Evolutionary conservation across 2,329 filamentous ascomycete genomes (phyloP).

Genomic region (Exophiala lecanii-corni): DNA sequence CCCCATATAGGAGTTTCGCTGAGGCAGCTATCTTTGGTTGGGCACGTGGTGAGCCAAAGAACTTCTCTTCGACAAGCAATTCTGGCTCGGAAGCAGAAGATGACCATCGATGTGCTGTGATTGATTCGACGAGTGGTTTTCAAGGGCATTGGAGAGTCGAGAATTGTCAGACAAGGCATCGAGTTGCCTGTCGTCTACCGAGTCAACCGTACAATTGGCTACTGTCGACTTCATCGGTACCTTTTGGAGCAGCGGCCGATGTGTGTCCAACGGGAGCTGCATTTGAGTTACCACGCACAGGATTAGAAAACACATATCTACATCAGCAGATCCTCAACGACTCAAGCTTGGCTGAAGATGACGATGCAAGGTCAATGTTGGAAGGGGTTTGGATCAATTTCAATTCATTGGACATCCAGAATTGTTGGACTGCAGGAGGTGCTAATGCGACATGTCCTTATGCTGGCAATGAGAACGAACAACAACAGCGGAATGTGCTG

Average conservation of each 20-base stretch:
- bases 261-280: slow-evolving; percentile 47
- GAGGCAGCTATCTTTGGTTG: slow-evolving; percentile 57
- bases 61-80: slow-evolving; percentile 20
- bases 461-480: slow-evolving; percentile 37
- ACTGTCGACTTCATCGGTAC: slow-evolving; percentile 40
- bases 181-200: slow-evolving; percentile 53
- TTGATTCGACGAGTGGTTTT: slow-evolving; percentile 39
- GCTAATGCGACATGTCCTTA: slow-evolving; percentile 58
- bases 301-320: slow-evolving; percentile 60
- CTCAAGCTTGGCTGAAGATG: slow-evolving; percentile 27
- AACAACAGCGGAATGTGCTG: slow-evolving; percentile 48
- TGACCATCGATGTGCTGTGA: slow-evolving; percentile 52
- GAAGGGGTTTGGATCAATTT: slow-evolving; percentile 55
- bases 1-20: slow-evolving; percentile 46
- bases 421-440: slow-evolving; percentile 59
- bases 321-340: slow-evolving; percentile 38
- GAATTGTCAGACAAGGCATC: slow-evolving; percentile 50
- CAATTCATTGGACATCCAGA: slow-evolving; percentile 52
- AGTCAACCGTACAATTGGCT: slow-evolving; percentile 55
- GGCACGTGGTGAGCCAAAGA: slow-evolving; percentile 32
- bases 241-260: slow-evolving; percentile 42
- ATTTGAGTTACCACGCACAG: slow-evolving; percentile 57
- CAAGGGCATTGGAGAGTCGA: slow-evolving; percentile 55
- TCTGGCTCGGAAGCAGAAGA: slow-evolving; percentile 28
- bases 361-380: slow-evolving; percentile 17